A percentile compares a stretch with the other conserved stretches of the same genome.
Evolutionary conservation across 169 alveolate species (phyloP).

Genomic region (Eimeria maxima): DNA sequence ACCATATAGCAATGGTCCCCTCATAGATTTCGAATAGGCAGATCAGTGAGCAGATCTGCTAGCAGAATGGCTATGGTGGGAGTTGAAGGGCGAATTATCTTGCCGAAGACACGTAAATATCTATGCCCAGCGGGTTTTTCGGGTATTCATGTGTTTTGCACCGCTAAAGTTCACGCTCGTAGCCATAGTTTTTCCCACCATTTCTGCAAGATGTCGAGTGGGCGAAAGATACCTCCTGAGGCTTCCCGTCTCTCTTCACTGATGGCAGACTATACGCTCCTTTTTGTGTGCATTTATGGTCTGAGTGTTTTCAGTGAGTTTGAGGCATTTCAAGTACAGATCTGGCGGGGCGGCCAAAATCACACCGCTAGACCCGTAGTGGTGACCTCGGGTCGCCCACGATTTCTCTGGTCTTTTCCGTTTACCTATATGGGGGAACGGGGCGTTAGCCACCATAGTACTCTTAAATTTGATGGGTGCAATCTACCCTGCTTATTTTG

Average conservation of each 20-base stretch:
- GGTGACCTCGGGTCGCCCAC: constrained; percentile 42
- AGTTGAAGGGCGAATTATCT: background rate
- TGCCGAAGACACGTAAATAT: background rate
- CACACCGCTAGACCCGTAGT: constrained; percentile 26
- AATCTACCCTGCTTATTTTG: background rate
- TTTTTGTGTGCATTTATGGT: background rate
- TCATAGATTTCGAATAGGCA: background rate
- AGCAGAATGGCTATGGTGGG: background rate
- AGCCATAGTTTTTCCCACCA: constrained; percentile 44
- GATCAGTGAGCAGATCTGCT: background rate
- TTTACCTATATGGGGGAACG: background rate
- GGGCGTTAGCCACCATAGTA: background rate
- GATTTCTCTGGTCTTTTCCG: background rate
- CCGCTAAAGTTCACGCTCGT: background rate
- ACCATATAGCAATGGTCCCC: background rate
- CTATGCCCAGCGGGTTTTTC: background rate
- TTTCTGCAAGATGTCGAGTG: constrained; percentile 12
- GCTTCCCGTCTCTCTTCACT: background rate
- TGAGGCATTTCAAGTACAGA: background rate
- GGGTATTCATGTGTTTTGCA: background rate
- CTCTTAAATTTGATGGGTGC: background rate
- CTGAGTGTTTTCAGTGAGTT: background rate
- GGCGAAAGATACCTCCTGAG: background rate
- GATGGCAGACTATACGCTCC: background rate
- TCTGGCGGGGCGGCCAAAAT: constrained; percentile 16